Percentiles rank a stretch among this genome's conserved stretches.
phyloP scores from a whole-genome alignment of 164 flowering plant species.

The Stephania cephalantha region DNA sequence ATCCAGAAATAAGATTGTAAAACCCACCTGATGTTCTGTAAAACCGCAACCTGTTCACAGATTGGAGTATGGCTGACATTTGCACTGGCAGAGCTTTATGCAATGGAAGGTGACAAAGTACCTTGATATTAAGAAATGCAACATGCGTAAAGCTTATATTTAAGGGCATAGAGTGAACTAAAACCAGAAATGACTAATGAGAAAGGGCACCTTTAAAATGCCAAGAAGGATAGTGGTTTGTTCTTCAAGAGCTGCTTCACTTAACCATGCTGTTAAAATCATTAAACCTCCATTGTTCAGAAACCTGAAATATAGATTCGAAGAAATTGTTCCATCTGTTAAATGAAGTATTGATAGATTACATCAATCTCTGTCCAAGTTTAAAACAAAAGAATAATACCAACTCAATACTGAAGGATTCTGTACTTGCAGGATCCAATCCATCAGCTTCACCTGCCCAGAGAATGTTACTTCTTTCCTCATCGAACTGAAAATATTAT shows the following conservation, averaged over 20 bases:
- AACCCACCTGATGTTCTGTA: conserved; percentile 79
- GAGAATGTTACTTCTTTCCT: conserved; percentile 75
- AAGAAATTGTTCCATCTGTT: conserved; percentile 11
- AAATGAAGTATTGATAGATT: not conserved
- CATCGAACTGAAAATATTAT: conserved; percentile 69
- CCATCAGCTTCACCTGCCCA: conserved; percentile 90
- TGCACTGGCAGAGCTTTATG: conserved; percentile 77
- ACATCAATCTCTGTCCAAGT: not conserved
- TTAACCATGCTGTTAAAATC: conserved; percentile 89
- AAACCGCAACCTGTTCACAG: conserved; percentile 77
- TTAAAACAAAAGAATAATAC: conserved; percentile 30
- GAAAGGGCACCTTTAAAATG: conserved; percentile 54
- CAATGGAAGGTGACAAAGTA: conserved; percentile 82
- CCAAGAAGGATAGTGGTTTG: conserved; percentile 78
- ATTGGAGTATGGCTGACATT: conserved; percentile 84
- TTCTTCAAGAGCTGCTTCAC: conserved; percentile 81
- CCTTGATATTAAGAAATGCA: conserved; percentile 37
- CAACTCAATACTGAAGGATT: conserved; percentile 60
- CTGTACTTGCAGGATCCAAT: conserved; percentile 76
- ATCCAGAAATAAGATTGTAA: not conserved
- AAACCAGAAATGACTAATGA: not conserved
- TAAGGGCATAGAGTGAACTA: conserved; percentile 4
- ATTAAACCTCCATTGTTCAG: conserved; percentile 75
- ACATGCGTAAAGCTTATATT: conserved; percentile 2
- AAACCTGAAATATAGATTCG: conserved; percentile 51